Percentiles rank a stretch among this genome's conserved stretches.
Conservation (phyloP, 2,329 filamentous ascomycete genomes). For the Cryphonectria parasitica region DNA sequence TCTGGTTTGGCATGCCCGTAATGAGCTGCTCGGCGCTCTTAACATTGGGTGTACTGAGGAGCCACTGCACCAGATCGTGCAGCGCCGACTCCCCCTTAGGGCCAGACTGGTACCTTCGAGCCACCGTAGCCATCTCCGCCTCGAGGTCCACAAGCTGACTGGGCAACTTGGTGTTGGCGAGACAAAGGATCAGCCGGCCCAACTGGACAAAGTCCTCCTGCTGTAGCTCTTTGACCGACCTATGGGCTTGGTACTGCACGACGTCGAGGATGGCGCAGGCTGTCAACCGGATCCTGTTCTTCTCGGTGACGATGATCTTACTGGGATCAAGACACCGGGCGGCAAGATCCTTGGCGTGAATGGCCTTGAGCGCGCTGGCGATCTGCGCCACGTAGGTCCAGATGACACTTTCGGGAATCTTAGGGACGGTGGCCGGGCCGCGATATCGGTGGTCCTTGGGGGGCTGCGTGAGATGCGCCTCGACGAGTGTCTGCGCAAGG, state of each 20-base stretch:
- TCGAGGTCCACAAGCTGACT: constrained; percentile 60
- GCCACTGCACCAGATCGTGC: constrained; percentile 79
- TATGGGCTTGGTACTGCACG: constrained; percentile 75
- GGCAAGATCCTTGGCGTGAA: constrained; percentile 80
- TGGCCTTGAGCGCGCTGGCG: constrained; percentile 81
- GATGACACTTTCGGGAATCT: constrained; percentile 72
- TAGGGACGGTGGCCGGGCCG: constrained; percentile 49
- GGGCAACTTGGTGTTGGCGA: constrained; percentile 71
- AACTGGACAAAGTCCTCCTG: constrained; percentile 86
- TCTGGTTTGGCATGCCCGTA: constrained; percentile 74
- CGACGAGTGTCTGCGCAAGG: constrained; percentile 83
- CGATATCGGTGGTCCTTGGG: constrained; percentile 43
- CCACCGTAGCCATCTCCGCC: constrained; percentile 44
- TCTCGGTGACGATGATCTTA: constrained; percentile 89
- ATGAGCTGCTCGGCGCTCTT: constrained; percentile 84
- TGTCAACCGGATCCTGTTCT: constrained; percentile 85
- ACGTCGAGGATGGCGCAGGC: constrained; percentile 91
- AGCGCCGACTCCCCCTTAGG: constrained; percentile 54
- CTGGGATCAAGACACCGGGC: constrained; percentile 84
- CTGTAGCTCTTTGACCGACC: constrained; percentile 75
- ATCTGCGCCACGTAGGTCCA: constrained; percentile 96
- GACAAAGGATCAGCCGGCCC: constrained; percentile 79
- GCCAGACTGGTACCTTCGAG: constrained; percentile 26
- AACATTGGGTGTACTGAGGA: constrained; percentile 64
- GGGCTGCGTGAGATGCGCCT: constrained; percentile 69